Percentiles rank a stretch among this genome's conserved stretches.
Conservation (phyloP, 768 basidiomycete genomes). For the Clitopilus hobsonii region DNA sequence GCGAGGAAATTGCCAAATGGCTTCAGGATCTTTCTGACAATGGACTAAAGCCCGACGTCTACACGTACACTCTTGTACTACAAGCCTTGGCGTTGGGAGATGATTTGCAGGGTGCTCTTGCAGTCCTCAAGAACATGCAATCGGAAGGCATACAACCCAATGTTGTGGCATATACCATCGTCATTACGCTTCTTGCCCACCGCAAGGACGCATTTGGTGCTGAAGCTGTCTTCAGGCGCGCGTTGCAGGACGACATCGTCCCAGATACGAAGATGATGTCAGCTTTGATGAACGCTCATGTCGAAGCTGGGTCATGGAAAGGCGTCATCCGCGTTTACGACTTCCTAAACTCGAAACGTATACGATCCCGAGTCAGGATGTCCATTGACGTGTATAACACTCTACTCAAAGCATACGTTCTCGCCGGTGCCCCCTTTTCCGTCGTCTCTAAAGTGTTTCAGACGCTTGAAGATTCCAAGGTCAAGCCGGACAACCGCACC, state of each 20-base stretch:
- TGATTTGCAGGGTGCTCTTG: constrained; percentile 46
- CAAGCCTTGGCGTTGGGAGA: constrained; percentile 48
- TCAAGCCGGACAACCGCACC: constrained; percentile 57
- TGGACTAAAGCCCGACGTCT: constrained; percentile 47
- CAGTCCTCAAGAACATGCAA: constrained; percentile 60
- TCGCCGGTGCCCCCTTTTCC: constrained; percentile 72
- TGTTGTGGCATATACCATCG: constrained; percentile 53
- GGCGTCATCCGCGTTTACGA: constrained; percentile 71
- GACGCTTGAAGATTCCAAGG: constrained; percentile 40
- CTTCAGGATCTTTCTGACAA: constrained; percentile 43
- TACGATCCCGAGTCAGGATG: constrained; percentile 30
- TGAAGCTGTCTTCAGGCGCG: constrained; percentile 61
- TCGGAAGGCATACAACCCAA: constrained; percentile 40
- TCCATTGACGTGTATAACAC: constrained; percentile 68
- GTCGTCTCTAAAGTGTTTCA: constrained; percentile 60
- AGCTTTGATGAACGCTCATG: constrained; percentile 77
- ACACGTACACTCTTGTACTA: constrained; percentile 59
- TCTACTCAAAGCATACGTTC: constrained; percentile 79
- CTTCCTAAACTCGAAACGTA: constrained; percentile 37
- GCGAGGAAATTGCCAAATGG: constrained; percentile 49
- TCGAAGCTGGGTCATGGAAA: constrained; percentile 75
- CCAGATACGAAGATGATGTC: constrained; percentile 66
- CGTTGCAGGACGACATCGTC: constrained; percentile 52
- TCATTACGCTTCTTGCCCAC: constrained; percentile 63
- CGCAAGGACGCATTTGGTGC: constrained; percentile 60